Evolutionary conservation across 2,329 filamentous ascomycete species (phyloP), one percentile per base, ranked within the genome.

Genomic region (Mollisiaceae sp.): DNA sequence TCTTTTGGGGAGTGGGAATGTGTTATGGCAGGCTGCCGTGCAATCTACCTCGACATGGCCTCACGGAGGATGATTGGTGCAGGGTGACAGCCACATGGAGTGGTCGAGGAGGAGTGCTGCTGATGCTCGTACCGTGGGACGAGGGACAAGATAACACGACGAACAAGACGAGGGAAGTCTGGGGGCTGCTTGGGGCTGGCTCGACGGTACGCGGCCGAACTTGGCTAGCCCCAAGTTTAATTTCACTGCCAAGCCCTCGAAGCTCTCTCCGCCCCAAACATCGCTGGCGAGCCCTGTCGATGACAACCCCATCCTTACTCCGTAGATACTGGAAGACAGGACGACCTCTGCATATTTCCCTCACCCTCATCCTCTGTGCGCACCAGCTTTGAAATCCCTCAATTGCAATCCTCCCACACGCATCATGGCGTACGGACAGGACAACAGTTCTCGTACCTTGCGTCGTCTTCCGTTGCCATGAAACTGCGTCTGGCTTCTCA

Each of bases 11-110:
- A 60, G 62, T 62, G 63, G 60, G 59, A 35, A n/a, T 27, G 24
- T 45, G 35, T 54, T 54, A 41, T 38, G 41, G 52, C 60, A 57
- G 32, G 38, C 38, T 65, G 64, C 64, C 41, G 60, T 57, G 41
- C 39, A 39, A 59, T 63, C 41, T 70, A 63, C 68, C 57, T 66
- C 67, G 59, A 65, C 67, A 64, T 63, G 59, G 61, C 52, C 45
- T 35, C 22, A 54, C 38, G 12, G 59, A 57, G 65, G 39, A 39
- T 60, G 64, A 67, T 67, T 62, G 67, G 63, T 50, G 50, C 50
- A 58, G 65, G 56, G 61, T 39, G 45, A 18, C 55, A 60, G 64
- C 60, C 60, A 65, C 67, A 69, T 67, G 65, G 52, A 58, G 54
- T 61, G 57, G 56, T 22, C 12, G 27, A 61, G 59, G 52, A 54